phyloP scores from a whole-genome alignment of 306 rosid genomes.

The Phaseolus lunatus region DNA sequence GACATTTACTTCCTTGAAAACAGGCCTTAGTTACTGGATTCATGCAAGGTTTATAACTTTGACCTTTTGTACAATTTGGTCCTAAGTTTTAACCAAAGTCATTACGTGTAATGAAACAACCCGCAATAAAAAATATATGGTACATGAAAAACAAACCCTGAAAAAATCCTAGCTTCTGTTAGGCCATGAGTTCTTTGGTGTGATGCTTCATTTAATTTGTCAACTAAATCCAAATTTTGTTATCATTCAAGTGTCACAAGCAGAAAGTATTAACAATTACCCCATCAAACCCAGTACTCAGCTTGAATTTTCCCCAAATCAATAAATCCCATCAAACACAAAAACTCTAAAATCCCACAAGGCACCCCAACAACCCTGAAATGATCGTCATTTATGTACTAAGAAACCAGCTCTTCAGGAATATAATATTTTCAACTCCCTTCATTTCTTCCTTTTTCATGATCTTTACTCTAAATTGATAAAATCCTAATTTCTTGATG shows the following conservation, averaged over 20 bases:
- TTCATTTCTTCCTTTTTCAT: not conserved
- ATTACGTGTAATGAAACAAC: constrained; percentile 8
- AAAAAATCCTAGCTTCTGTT: not conserved
- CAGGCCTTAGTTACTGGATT: not conserved
- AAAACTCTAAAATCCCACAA: not conserved
- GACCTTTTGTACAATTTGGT: not conserved
- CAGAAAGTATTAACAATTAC: constrained; percentile 1
- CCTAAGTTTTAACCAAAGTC: not conserved
- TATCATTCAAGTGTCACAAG: not conserved
- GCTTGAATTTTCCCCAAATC: not conserved
- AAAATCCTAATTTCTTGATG: not conserved
- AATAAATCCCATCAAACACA: not conserved
- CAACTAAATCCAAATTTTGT: not conserved
- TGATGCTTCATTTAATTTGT: not conserved
- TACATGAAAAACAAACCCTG: not conserved
- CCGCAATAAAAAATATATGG: not conserved
- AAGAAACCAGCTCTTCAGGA: not conserved
- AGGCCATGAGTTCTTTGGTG: not conserved
- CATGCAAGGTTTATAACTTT: not conserved
- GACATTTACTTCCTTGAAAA: not conserved
- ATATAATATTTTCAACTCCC: not conserved
- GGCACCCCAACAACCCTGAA: not conserved
- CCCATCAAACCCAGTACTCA: not conserved
- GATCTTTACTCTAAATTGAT: not conserved
- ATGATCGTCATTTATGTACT: not conserved